Base-by-base conservation (phyloP, 1,284 basidiomycete species). In the Sporisorium scitamineum region DNA sequence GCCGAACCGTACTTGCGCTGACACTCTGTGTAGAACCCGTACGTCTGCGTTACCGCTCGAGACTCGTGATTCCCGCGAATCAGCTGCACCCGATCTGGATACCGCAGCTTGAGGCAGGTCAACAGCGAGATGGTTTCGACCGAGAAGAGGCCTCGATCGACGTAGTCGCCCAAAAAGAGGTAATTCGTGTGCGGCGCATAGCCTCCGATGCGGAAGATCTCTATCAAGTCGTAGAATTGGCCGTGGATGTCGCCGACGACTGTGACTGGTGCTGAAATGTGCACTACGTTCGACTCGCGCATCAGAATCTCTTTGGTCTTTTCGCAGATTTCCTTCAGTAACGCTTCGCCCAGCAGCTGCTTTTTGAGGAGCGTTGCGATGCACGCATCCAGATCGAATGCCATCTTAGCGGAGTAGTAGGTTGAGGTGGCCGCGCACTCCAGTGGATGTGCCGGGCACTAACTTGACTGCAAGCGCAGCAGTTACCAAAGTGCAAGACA, bases 231-330 rank as follows among this genome's bases (percentile, higher is more conserved):
- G 88, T 99, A 97, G 87, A 99, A 99, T 89, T 99, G 72, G 9
- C 95, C 96, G 86, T 99, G 96, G 61, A 99, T 99, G 86, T 99
- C 97, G 60, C 97, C 97, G 31, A 99, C 96, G 31, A 99, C 97
- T 1, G 97, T 99, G 48, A 99, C 95, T n/a, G 97, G 97, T 1
- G 95, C 93, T 71, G 91, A 92, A 80, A 99, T 93, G 84, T 99
- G 97, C 14, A 99, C 95, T 65, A 99, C 97, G 84, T 99, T 99
- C 75, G 93, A 94, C 88, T 99, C 97, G 76, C 94, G 89, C 97
- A 99, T 99, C 67, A 99, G 90, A 1, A 99, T 93, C 77, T 85
- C 84, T 52, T 85, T 85, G 9, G 83, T 83, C 69, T 84, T 85
- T 69, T 84, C 82, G 77, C 84, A 85, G 48, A 85, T 84, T 61